phyloP scores from a whole-genome alignment of 345 rosid species.

The Aquilaria malaccensis region DNA sequence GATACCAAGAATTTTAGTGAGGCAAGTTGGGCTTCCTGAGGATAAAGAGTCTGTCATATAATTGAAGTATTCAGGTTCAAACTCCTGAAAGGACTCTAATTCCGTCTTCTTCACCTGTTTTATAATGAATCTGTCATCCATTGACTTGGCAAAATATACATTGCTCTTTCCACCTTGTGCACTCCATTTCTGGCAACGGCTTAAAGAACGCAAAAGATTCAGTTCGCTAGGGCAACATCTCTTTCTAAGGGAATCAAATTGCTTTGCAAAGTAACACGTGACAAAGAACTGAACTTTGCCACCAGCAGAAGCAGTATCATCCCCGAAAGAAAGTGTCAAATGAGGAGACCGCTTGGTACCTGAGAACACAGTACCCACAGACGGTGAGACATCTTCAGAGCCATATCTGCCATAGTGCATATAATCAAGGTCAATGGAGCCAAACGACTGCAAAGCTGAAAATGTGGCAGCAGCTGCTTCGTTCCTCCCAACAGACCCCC shows the following conservation, averaged over 20 bases:
- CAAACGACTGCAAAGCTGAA: constrained; percentile 62
- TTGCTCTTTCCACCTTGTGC: constrained; percentile 99
- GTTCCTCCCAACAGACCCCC: constrained; percentile 23
- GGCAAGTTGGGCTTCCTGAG: constrained; percentile 90
- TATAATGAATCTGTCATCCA: constrained; percentile 91
- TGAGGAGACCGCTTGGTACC: constrained; percentile 72
- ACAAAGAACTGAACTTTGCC: constrained; percentile 81
- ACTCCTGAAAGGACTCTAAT: constrained; percentile 82
- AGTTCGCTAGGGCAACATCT: constrained; percentile 75
- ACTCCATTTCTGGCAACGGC: constrained; percentile 85
- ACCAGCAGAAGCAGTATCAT: constrained; percentile 47
- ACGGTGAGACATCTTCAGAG: constrained; percentile 40
- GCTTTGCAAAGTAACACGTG: constrained; percentile 84
- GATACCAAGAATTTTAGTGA: constrained; percentile 92
- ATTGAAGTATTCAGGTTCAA: constrained; percentile 76
- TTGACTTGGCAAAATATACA: constrained; percentile 86
- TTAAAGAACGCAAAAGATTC: constrained; percentile 78
- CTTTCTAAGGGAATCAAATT: constrained; percentile 72
- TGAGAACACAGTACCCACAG: constrained; percentile 28
- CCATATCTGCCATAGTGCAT: constrained; percentile 43
- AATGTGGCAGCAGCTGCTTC: constrained; percentile 43
- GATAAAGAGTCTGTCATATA: constrained; percentile 63
- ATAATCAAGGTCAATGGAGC: constrained; percentile 55
- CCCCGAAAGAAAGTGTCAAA: constrained; percentile 59
- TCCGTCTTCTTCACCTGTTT: constrained; percentile 89